Base-by-base conservation (phyloP, 2,329 filamentous ascomycete species). In the Microcera coccophila region DNA sequence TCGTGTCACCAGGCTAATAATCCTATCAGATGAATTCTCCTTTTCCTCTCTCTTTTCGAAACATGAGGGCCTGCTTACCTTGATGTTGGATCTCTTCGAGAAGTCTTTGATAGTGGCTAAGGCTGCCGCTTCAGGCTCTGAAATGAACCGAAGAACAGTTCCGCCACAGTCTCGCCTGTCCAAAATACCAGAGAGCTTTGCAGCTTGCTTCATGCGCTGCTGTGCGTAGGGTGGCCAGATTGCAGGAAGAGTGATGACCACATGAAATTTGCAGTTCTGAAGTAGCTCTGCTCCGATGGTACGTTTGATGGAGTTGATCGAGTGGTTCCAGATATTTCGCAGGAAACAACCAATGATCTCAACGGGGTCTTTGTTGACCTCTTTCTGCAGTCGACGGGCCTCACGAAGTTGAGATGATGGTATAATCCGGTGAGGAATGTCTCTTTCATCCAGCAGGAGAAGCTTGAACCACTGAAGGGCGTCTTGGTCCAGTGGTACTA, bases 81-180 rank as follows among this genome's bases (percentile, higher is more conserved):
- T 39, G 0, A 64, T 49, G 0, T 50, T 52, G 0, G 48, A 51
- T 1, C 56, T 47, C 4, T 54, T 48, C 0, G 50, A 47, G 0
- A 66, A 39, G 2, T 65, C 62, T 1, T 55, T 46, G 1, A 73
- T 46, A 0, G 63, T 64, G 0, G 68, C 63, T 0, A 75, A 28
- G 0, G 70, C 70, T 1, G 71, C 71, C 0, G 71, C 72, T 44
- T 75, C 71, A 0, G 71, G 72, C 42, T 75, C 72, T 0, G 65
- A 62, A 0, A 73, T 48, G 29, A 73, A 68, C 0, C 44, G 29
- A 5, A 72, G 36, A 0, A 36, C 55, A 0, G 71, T 72, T 0
- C 55, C 24, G 0, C 62, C 65, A 2, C 54, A 55, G 0, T 36
- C 4, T 0, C 64, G 51, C 0, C 28, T 8, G 0, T 49, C 37